Evolutionary conservation across 805 yeast species (phyloP).

Genomic region (Yamadazyma phyllophila): DNA sequence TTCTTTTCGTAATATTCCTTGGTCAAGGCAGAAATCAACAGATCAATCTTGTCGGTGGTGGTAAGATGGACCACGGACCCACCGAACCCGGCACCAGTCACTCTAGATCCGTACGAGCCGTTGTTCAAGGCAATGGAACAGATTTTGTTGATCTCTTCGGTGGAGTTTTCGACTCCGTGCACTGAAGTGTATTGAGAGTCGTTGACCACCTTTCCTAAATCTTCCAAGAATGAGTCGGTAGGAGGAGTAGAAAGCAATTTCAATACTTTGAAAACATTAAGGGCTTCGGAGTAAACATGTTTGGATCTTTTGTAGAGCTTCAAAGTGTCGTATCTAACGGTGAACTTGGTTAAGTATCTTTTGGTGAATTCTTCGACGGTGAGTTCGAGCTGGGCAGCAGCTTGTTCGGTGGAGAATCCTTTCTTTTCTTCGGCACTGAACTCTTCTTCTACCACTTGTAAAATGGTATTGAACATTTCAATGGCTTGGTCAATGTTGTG

Average conservation of each 20-base stretch:
- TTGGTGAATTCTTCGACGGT: slow-evolving; percentile 42
- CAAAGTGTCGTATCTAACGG: slow-evolving; percentile 56
- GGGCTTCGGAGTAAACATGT: slow-evolving; percentile 63
- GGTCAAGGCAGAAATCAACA: slow-evolving; percentile 42
- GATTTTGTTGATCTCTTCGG: slow-evolving; percentile 51
- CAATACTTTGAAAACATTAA: slow-evolving; percentile 54
- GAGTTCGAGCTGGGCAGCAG: slow-evolving; percentile 42
- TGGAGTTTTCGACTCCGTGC: slow-evolving; percentile 47
- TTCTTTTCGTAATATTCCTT: slow-evolving; percentile 49
- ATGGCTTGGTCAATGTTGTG: slow-evolving; percentile 42
- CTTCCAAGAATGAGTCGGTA: slow-evolving; percentile 34
- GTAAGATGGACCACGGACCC: slow-evolving; percentile 71
- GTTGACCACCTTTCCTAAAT: slow-evolving; percentile 57
- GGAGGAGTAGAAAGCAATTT: slow-evolving; percentile 31
- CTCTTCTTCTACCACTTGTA: slow-evolving; percentile 43
- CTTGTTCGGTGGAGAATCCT: slow-evolving; percentile 53
- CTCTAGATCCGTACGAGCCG: slow-evolving; percentile 65
- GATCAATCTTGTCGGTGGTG: slow-evolving; percentile 36
- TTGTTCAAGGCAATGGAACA: slow-evolving; percentile 51
- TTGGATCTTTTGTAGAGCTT: slow-evolving; percentile 56
- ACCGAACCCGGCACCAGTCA: slow-evolving; percentile 83
- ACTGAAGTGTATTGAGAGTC: slow-evolving; percentile 54
- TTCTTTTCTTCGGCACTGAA: slow-evolving; percentile 29
- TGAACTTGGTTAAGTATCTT: slow-evolving; percentile 48
- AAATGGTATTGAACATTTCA: slow-evolving; percentile 37